Evolutionary conservation across 768 basidiomycete species (phyloP), one percentile per base, ranked within the genome.

Genomic region (Russula sp.): DNA sequence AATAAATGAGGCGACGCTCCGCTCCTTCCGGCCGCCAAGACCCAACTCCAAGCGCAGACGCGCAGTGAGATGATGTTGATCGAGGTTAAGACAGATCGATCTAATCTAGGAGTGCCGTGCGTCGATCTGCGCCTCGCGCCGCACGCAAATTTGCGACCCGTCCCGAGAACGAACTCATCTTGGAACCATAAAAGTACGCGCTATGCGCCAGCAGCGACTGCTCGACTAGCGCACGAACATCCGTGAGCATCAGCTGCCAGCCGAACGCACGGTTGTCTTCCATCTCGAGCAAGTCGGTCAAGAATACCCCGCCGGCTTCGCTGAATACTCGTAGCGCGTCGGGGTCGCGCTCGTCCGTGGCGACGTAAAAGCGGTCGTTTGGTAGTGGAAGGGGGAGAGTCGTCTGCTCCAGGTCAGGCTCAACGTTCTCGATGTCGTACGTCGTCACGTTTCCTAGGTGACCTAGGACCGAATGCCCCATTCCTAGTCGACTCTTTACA

Each of bases 181-280:
- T 71, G 7, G 76, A 71, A 6, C 74, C 78, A 13, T 79, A 76
- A 63, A 79, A 80, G 62, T 73, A 79, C 2, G 73, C 71, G 9
- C 72, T 70, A 6, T 70, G 69, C 0, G 75, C 68, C 62, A 80
- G 67, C 55, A 76, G 55, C 30, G 73, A 68, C 68, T 81, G 80
- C 63, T 80, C 79, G 38, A 80, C 71, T 32, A 79, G 71, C 11
- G 75, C 77, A 32, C 78, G 67, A 30, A 81, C 69, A 61, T 80
- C 80, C 40, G 77, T 78, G 59, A 81, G n/a, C 62, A 81, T 63
- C 50, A 81, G 67, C n/a, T 75, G 69, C 80, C 80, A 81, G 11
- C 78, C 79, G 36, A 75, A 73, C 30, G 67, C 67, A 16, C 73
- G 72, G 2, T 72, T 71, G 56, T 81, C 80, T 24, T 79, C 75